Evolutionary conservation across 495 filamentous ascomycete species (phyloP).

Genomic region (Aspergillus kassunensis): DNA sequence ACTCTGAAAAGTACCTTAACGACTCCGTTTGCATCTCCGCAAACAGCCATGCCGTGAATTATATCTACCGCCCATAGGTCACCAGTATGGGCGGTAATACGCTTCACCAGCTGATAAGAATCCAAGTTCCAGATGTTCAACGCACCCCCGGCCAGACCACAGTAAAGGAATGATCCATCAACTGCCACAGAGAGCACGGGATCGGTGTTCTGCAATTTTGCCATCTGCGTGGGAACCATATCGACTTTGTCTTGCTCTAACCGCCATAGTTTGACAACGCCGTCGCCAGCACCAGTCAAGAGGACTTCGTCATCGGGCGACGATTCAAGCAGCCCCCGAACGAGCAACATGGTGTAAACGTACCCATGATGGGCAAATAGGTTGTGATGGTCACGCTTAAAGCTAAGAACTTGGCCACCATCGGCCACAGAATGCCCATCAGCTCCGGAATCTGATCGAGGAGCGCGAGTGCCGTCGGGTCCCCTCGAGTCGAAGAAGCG

Average conservation of each 20-base stretch:
- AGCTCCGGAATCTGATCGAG: slow-evolving; percentile 52
- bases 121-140: slow-evolving; percentile 97
- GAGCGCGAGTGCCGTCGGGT: slow-evolving; percentile 73
- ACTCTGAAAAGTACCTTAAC: slow-evolving; percentile 57
- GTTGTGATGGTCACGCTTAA: slow-evolving; percentile 73
- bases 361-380: slow-evolving; percentile 95
- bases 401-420: slow-evolving; percentile 69
- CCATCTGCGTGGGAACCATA: slow-evolving; percentile 50
- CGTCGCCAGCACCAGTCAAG: slow-evolving; percentile 89
- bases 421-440: slow-evolving; percentile 33
- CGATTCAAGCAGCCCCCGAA: slow-evolving; percentile 59
- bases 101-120: slow-evolving; percentile 83
- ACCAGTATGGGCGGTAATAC: slow-evolving; percentile 70
- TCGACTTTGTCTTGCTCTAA: slow-evolving; percentile 48
- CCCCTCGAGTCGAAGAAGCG: slow-evolving; percentile 92
- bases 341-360: slow-evolving; percentile 88
- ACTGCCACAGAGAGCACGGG: slow-evolving; percentile 78
- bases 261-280: slow-evolving; percentile 86
- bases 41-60: slow-evolving; percentile 79
- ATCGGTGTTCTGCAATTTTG: slow-evolving; percentile 74
- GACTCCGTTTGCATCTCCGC: slow-evolving; percentile 72
- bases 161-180: slow-evolving; percentile 86
- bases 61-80: slow-evolving; percentile 85
- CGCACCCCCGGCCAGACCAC: slow-evolving; percentile 82
- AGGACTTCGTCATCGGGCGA: slow-evolving; percentile 71